Conservation (phyloP, 768 basidiomycete species). For the Leccinum aurantiacum region DNA sequence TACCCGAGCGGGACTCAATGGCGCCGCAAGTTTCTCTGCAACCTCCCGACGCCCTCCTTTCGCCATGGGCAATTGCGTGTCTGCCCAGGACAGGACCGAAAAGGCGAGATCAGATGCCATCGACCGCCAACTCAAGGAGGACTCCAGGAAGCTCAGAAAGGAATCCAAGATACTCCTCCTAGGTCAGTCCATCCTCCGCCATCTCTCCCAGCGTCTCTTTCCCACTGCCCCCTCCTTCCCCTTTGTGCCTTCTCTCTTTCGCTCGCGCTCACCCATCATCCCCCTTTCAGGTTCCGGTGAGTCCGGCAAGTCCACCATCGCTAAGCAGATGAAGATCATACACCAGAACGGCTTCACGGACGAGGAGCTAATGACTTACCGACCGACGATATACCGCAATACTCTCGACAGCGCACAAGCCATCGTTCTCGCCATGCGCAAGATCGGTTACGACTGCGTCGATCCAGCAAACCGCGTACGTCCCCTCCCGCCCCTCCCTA, state of each 20-base stretch:
- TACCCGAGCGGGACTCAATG: no score
- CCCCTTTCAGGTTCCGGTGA: slow-evolving; percentile 79
- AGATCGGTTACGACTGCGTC: slow-evolving; percentile 77
- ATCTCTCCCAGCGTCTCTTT: slow-evolving; percentile 12
- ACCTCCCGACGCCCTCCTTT: no score
- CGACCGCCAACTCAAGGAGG: slow-evolving; percentile 85
- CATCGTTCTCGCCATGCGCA: slow-evolving; percentile 81
- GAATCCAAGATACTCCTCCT: slow-evolving; percentile 93
- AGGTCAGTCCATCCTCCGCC: slow-evolving; percentile 51
- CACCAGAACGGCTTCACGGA: slow-evolving; percentile 87
- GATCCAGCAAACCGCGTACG: slow-evolving; percentile 60
- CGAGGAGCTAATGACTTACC: slow-evolving; percentile 74
- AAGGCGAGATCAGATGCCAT: slow-evolving; percentile 70
- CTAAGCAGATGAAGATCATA: slow-evolving; percentile 99
- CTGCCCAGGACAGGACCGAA: slow-evolving; percentile 52
- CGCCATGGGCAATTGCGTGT: slow-evolving; percentile 70
- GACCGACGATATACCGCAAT: slow-evolving; percentile 80
- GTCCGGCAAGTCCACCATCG: slow-evolving; percentile 93
- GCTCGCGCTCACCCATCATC: neutral
- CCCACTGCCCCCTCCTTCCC: neutral
- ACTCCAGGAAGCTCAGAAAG: slow-evolving; percentile 73
- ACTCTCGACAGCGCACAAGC: slow-evolving; percentile 88
- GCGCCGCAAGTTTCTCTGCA: no score
- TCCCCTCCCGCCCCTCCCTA: accelerated
- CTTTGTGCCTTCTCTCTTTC: neutral